Evolutionary conservation across 805 yeast species (phyloP), one percentile per base, ranked within the genome.

Genomic region (Brettanomyces nanus): DNA sequence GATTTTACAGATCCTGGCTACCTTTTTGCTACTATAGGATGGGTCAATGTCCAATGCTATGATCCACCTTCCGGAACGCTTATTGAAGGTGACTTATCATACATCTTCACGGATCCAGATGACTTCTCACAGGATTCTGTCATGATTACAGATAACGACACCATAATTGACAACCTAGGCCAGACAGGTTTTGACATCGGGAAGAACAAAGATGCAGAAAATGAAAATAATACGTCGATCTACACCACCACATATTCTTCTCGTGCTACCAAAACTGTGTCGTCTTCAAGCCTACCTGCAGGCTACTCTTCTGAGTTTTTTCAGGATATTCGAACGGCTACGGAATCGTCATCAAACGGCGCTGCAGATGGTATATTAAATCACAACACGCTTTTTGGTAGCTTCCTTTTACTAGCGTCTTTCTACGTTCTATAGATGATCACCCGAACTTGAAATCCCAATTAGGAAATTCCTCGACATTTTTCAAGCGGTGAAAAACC

Each of bases 1-100:
- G 96, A 86, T 59, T 73, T 87, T 41, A 51, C 66, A 43, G 65
- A 81, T 40, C 73, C 79, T 36, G 96, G 97, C n/a, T 89, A 87
- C 65, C 80, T 74, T 64, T 85, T 77, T 56, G 78, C 83, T 20
- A 68, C 72, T 41, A 51, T 89, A 33, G 66, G 77, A 50, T 68
- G 71, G 32, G 66, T 85, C 27, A 65, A 69, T 13, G 71, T 87
- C 35, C 68, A 74, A 36, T 76, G 94, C 53, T 82, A 84, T 60
- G 85, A 73, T 51, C 73, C 86, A 27, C 95, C 96, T 21, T 49
- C 65, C 10, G 72, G 63, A 26, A 69, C 78, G 21, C 48, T 51
- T 30, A 45, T 54, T 18, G 54, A 56, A 35, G 80, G 80, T 34
- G 56, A 70, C 35, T 17, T 31, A 11, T 63, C 81, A 0, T 80